A percentile compares a stretch with the other conserved stretches of the same genome.
Evolutionary conservation across 305 asterid genomes (phyloP).

Genomic region (Ruellia speciosa): DNA sequence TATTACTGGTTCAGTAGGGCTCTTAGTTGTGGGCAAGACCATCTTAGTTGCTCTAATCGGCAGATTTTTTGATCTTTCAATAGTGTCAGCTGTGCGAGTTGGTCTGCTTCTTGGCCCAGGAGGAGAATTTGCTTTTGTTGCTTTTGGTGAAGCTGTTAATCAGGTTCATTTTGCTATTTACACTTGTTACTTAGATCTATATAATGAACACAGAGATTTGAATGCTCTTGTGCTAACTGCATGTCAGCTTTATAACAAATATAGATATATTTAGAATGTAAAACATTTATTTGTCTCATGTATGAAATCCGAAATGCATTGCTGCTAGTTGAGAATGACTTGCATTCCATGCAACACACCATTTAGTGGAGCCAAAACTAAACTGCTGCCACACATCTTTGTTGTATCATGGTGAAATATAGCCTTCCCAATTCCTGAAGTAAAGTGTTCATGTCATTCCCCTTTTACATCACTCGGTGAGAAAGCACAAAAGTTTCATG

Average conservation of each 20-base stretch:
- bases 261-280: neutral
- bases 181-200: constrained; percentile 1
- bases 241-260: neutral
- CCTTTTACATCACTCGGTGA: neutral
- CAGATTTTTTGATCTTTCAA: constrained; percentile 74
- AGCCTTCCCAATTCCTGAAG: neutral
- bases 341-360: neutral
- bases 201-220: neutral
- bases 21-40: constrained; percentile 83
- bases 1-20: constrained; percentile 71
- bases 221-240: too few relatives aligned
- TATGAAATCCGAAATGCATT: neutral
- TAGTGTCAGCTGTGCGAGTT: constrained; percentile 79
- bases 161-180: constrained; percentile 50
- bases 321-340: neutral
- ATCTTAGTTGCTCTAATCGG: constrained; percentile 83
- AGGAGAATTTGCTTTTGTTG: constrained; percentile 98
- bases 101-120: constrained; percentile 99
- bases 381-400: neutral
- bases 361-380: neutral
- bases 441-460: neutral
- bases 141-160: constrained; percentile 99
- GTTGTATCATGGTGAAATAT: neutral
- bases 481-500: neutral
- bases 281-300: neutral